phyloP scores from a whole-genome alignment of 78 protist genomes.

The Creolimax fragrantissima region DNA sequence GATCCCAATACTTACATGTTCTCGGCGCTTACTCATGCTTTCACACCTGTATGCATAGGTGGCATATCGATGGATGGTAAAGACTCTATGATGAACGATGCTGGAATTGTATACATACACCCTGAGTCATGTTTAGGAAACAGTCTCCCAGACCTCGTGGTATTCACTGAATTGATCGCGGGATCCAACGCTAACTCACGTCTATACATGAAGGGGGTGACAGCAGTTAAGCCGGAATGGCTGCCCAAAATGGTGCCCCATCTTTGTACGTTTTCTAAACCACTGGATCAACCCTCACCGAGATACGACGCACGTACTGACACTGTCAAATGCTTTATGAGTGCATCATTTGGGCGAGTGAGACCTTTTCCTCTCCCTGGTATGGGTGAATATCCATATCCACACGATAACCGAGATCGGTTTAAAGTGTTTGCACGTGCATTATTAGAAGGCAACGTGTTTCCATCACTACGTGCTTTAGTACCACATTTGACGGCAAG shows the following conservation, averaged over 20 bases:
- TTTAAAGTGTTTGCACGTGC: neutral
- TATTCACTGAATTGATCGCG: neutral
- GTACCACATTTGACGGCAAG: neutral
- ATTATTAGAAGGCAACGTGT: slow-evolving; percentile 16
- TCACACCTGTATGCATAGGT: no score
- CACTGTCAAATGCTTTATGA: neutral
- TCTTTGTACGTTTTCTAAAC: neutral
- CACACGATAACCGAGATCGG: neutral
- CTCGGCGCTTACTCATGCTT: no score
- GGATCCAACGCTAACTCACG: neutral
- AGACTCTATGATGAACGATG: neutral
- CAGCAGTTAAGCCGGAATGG: slow-evolving; percentile 4
- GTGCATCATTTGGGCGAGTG: neutral
- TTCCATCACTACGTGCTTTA: neutral
- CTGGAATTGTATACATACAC: neutral
- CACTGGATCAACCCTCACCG: slow-evolving; percentile 8
- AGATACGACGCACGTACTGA: neutral
- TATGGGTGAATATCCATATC: neutral
- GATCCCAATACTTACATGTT: no score
- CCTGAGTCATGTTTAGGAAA: neutral
- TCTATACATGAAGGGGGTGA: neutral
- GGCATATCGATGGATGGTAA: neutral
- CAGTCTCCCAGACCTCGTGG: neutral
- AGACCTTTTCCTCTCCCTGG: neutral
- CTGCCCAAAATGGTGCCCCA: neutral